Evolutionary conservation across 805 yeast species (phyloP).

Genomic region (Monosporozyma aquatica): DNA sequence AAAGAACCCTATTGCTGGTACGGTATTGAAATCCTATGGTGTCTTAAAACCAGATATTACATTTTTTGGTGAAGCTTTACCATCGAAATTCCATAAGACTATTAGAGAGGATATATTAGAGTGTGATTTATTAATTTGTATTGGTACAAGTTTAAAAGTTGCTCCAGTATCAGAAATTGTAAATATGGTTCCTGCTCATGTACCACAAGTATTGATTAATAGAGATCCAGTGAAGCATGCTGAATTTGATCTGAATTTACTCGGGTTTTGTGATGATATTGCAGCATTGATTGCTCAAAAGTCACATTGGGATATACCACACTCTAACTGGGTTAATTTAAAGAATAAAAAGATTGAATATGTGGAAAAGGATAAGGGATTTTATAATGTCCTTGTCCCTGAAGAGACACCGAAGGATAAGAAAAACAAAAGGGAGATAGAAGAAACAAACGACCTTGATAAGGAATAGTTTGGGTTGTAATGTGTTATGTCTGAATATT

Average conservation of each 20-base stretch:
- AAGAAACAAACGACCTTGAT: neutral
- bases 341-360: slow-evolving; percentile 16
- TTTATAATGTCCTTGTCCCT: slow-evolving; percentile 17
- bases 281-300: slow-evolving; percentile 54
- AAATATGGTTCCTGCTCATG: slow-evolving; percentile 57
- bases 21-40: slow-evolving; percentile 48
- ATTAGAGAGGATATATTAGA: slow-evolving; percentile 49
- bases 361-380: slow-evolving; percentile 25
- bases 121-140: slow-evolving; percentile 74
- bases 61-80: slow-evolving; percentile 80
- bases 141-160: slow-evolving; percentile 87
- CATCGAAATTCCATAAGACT: slow-evolving; percentile 53
- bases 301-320: slow-evolving; percentile 54
- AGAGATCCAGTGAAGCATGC: slow-evolving; percentile 66
- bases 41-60: slow-evolving; percentile 90
- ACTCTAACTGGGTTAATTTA: slow-evolving; percentile 36
- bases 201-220: slow-evolving; percentile 76
- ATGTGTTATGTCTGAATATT: neutral
- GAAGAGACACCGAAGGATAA: neutral
- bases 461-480: neutral
- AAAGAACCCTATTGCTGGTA: slow-evolving; percentile 2
- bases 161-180: slow-evolving; percentile 88
- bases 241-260: slow-evolving; percentile 65
- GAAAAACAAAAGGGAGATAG: neutral
- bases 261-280: slow-evolving; percentile 80